Percentiles rank a stretch among this genome's conserved stretches.
phyloP scores from a whole-genome alignment of 495 filamentous ascomycete genomes.

The Xylaria flabelliformis region DNA sequence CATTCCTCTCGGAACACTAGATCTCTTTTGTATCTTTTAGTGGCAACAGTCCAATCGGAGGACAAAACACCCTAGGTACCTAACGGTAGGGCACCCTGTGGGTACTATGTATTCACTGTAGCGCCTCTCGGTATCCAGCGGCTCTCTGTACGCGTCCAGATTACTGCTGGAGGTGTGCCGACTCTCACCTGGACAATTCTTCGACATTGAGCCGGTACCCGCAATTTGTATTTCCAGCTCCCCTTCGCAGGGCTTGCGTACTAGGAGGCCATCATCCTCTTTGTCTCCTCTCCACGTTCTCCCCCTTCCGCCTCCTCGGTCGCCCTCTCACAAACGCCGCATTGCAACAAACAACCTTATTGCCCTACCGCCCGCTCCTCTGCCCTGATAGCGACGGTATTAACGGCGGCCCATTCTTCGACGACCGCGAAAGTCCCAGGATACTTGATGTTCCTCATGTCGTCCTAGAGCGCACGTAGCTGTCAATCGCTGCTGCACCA shows the following conservation, averaged over 20 bases:
- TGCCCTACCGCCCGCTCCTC: slow-evolving; percentile 26
- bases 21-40: not conserved
- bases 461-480: slow-evolving; percentile 38
- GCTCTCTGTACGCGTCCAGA: slow-evolving; percentile 5
- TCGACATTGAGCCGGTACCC: slow-evolving; percentile 24
- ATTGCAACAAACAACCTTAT: slow-evolving; percentile 29
- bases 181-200: not conserved
- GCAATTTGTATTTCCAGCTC: slow-evolving; percentile 23
- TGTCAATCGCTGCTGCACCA: slow-evolving; percentile 16
- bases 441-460: slow-evolving; percentile 41
- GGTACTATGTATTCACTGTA: not conserved
- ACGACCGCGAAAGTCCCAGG: not conserved
- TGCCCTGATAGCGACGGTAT: slow-evolving; percentile 21
- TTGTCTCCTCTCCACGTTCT: slow-evolving; percentile 20
- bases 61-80: not conserved
- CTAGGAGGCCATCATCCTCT: slow-evolving; percentile 21
- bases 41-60: slow-evolving; percentile 11
- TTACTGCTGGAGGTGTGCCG: not conserved
- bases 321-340: slow-evolving; percentile 40
- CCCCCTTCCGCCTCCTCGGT: slow-evolving; percentile 24
- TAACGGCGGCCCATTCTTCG: slow-evolving; percentile 13
- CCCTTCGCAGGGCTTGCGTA: slow-evolving; percentile 5
- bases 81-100: not conserved
- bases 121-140: slow-evolving; percentile 15
- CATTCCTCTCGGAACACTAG: slow-evolving; percentile 15